Base-by-base conservation (phyloP, 2,329 filamentous ascomycete genomes). In the Penicillium sp. region DNA sequence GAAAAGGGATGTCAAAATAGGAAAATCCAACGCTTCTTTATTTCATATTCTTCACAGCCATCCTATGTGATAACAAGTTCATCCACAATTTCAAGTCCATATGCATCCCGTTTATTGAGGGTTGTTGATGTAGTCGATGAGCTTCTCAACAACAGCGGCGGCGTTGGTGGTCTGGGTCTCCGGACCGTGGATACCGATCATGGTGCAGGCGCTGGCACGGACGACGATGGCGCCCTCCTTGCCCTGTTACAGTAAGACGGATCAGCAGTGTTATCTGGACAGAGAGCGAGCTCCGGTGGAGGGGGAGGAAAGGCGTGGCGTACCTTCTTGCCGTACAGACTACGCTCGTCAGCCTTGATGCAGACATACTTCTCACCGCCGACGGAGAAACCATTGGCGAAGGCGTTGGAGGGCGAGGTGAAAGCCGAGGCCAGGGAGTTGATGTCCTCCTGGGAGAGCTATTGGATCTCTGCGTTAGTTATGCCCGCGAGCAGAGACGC, bases 251-350 rank as follows among this genome's bases (percentile, higher is more conserved):
- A 43, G 39, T 35, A 31, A 28, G 31, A 10, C 34, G 15, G 20
- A 53, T 53, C 4, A 53, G 37, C 15, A 43, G 5, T 42, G 22
- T 2, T 22, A 25, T 14, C 5, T 7, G 25, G 28, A 14, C 28
- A 22, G 38, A 11, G 45, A 4, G 2, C 53, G 5, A n/a, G 10
- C 61, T 39, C 14, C 14, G 74, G n/a, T 2, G 37, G 25, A 12
- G 15, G 1, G 31, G 25, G 8, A n/a, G 7, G 14, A 82, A 63
- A n/a, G 43, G n/a, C 0, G 25, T 28, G 31, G 14, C 51, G 20
- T 82, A 96, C 92, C 86, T 92, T 88, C 85, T 93, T 92, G 66
- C 87, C 91, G 78, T 96, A 96, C 70, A 96, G 79, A 80, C 87
- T 89, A 75, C 89, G 84, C 35, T 90, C 92, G 63, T 93, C 90